Conservation (phyloP, 2,329 filamentous ascomycete species). For the Venturia carpophila region DNA sequence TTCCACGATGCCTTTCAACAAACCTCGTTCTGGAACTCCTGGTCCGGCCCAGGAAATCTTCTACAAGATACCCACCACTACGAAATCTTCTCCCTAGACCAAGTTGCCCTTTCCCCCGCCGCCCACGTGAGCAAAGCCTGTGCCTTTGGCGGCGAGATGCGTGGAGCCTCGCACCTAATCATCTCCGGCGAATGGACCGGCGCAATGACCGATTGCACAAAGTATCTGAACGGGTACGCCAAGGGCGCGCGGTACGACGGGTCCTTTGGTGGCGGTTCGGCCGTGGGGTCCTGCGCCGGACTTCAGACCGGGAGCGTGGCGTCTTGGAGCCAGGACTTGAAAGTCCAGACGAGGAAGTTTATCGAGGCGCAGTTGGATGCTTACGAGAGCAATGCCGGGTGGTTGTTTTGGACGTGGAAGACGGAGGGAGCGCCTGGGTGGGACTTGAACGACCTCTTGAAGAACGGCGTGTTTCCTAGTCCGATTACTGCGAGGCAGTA, state of each 20-base stretch:
- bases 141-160: slow-evolving; percentile 39
- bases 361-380: slow-evolving; percentile 92
- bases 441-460: slow-evolving; percentile 39
- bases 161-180: slow-evolving; percentile 39
- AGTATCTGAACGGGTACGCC: slow-evolving; percentile 42
- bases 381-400: slow-evolving; percentile 88
- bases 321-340: slow-evolving; percentile 65
- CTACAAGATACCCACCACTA: slow-evolving; percentile 42
- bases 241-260: slow-evolving; percentile 65
- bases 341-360: slow-evolving; percentile 78
- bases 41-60: slow-evolving; percentile 37
- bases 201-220: slow-evolving; percentile 41
- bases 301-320: slow-evolving; percentile 65
- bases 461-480: slow-evolving; percentile 42
- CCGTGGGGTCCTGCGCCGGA: slow-evolving; percentile 66
- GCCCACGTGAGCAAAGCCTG: slow-evolving; percentile 38
- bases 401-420: slow-evolving; percentile 99
- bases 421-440: slow-evolving; percentile 56
- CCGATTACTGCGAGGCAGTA: slow-evolving; percentile 33
- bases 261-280: slow-evolving; percentile 60
- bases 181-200: slow-evolving; percentile 43
- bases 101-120: slow-evolving; percentile 31
- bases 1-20: slow-evolving; percentile 41
- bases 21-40: slow-evolving; percentile 38
- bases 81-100: slow-evolving; percentile 37